A percentile compares a stretch with the other conserved stretches of the same genome.
Evolutionary conservation across 208 protist species (phyloP).

Genomic region (Trypanosoma congolense): DNA sequence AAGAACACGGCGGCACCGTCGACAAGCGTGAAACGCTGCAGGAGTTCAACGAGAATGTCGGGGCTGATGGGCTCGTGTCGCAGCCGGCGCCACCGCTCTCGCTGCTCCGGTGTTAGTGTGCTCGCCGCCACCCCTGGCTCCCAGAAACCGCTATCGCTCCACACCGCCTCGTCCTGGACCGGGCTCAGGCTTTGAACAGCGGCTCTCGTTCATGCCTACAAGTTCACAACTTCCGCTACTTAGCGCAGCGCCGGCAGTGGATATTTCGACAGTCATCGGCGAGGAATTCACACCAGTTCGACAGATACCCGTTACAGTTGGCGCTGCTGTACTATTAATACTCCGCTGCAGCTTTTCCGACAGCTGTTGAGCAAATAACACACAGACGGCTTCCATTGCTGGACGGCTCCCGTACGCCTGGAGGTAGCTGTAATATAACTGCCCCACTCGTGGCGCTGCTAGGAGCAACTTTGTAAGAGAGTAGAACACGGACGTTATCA

Average conservation of each 20-base stretch:
- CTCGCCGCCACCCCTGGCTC: neutral
- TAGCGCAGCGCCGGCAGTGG: no score
- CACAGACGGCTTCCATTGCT: constrained; percentile 21
- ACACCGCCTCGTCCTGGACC: neutral
- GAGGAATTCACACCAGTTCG: neutral
- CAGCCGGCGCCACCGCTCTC: constrained; percentile 34
- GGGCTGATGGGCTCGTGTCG: constrained; percentile 46
- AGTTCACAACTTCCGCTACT: neutral
- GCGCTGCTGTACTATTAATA: neutral
- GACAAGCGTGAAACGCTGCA: constrained; percentile 61
- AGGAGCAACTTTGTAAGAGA: constrained; percentile 22
- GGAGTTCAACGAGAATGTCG: constrained; percentile 51
- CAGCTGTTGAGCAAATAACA: constrained; percentile 10
- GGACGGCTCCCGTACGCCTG: constrained; percentile 15
- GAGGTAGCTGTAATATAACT: constrained; percentile 23
- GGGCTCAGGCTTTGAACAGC: neutral
- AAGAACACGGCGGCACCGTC: constrained; percentile 65
- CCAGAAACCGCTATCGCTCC: constrained; percentile 3
- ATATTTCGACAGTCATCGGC: neutral
- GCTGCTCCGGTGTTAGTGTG: constrained; percentile 32
- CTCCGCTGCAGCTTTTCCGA: constrained; percentile 1
- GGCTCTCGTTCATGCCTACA: neutral
- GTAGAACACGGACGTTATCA: constrained; percentile 27
- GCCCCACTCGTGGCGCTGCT: constrained; percentile 20
- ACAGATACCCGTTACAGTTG: neutral